Conservation (phyloP, 2,329 filamentous ascomycete genomes). For the Madurella mycetomatis region DNA sequence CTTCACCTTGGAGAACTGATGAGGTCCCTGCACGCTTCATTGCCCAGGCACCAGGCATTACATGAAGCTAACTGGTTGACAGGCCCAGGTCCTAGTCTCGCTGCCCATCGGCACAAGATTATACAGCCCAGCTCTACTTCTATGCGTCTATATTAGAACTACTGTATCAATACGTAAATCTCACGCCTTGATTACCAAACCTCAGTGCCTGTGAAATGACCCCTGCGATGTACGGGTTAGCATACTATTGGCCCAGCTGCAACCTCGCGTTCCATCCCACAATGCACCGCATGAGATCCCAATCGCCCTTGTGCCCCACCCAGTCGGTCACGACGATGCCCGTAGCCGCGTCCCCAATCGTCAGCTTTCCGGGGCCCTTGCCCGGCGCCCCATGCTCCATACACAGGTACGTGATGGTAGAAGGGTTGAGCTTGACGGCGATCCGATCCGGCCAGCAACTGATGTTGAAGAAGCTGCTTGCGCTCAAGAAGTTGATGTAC, state of each 20-base stretch:
- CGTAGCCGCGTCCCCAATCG: constrained; percentile 67
- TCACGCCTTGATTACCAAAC: not conserved
- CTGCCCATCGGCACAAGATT: not conserved
- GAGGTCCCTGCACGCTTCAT: constrained; percentile 24
- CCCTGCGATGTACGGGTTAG: not conserved
- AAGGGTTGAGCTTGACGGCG: constrained; percentile 81
- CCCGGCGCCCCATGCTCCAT: constrained; percentile 50
- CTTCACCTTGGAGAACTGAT: constrained; percentile 63
- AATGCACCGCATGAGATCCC: constrained; percentile 83
- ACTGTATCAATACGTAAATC: constrained; percentile 5
- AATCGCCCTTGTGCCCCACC: constrained; percentile 82
- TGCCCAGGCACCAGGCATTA: constrained; percentile 1
- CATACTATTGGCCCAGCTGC: constrained; percentile 41
- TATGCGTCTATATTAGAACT: not conserved
- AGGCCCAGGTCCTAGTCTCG: not conserved
- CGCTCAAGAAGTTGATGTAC: constrained; percentile 86
- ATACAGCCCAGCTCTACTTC: constrained; percentile 1
- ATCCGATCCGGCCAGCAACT: constrained; percentile 92
- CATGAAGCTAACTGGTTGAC: constrained; percentile 16
- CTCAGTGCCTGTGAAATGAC: constrained; percentile 2
- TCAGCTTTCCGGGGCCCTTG: constrained; percentile 45
- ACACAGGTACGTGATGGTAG: constrained; percentile 60
- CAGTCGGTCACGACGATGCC: constrained; percentile 91
- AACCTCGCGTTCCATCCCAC: constrained; percentile 83
- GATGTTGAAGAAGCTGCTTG: constrained; percentile 89